Conservation (phyloP, 148 eudicot genomes). For the Cornus kousa region DNA sequence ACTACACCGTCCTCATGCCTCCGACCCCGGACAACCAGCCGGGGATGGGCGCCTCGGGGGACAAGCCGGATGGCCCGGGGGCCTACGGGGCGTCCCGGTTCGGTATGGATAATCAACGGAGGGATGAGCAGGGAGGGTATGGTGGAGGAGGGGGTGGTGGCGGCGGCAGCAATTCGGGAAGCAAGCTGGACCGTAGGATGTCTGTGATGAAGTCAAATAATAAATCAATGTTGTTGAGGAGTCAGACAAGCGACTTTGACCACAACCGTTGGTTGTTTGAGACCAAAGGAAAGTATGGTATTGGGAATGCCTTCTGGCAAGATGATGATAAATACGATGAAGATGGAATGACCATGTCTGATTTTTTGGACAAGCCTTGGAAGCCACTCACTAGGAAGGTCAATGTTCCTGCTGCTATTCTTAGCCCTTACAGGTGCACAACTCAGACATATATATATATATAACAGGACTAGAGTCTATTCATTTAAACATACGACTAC, state of each 20-base stretch:
- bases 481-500: no score
- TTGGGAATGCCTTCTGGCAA: constrained; percentile 86
- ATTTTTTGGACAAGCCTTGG: constrained; percentile 92
- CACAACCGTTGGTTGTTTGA: constrained; percentile 91
- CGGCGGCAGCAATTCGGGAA: constrained; percentile 5
- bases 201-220: constrained; percentile 53
- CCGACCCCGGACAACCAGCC: constrained; percentile 88
- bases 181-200: constrained; percentile 56
- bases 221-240: constrained; percentile 76
- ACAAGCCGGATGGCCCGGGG: constrained; percentile 36
- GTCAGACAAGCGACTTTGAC: constrained; percentile 81
- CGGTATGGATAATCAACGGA: constrained; percentile 23
- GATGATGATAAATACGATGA: constrained; percentile 45
- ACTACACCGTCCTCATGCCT: constrained; percentile 78
- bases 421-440: constrained; percentile 88
- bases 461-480: no score
- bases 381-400: constrained; percentile 87
- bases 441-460: background rate
- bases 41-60: constrained; percentile 1
- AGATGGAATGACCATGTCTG: constrained; percentile 62
- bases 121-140: background rate
- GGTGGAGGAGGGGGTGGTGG: constrained; percentile 5
- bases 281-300: constrained; percentile 83
- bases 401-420: constrained; percentile 45
- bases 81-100: constrained; percentile 21